Evolutionary conservation across 768 basidiomycete species (phyloP), one percentile per base, ranked within the genome.

Genomic region (Suillus brevipes): DNA sequence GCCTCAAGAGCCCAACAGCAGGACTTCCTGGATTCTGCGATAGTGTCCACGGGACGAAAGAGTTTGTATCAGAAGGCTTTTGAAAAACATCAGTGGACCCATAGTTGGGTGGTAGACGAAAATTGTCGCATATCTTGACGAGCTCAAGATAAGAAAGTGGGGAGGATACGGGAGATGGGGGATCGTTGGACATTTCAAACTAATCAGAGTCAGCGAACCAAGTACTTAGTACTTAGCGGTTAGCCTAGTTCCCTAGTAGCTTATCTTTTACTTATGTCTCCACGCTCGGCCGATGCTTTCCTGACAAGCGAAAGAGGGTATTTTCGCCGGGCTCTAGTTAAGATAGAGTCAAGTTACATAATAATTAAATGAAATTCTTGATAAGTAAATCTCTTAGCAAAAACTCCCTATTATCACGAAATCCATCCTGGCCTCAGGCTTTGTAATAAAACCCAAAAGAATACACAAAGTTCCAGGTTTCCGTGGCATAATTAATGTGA

Each of bases 81-180:
- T 78, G 70, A 3, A 72, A 68, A 59, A 70, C 70, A 59, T 76
- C 63, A 23, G 62, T 59, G 34, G 61, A 70, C 18, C 64, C 66
- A 64, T 64, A 71, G 63, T 65, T 73, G 72, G 64, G 67, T 76
- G 71, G 82, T 65, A 75, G 68, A 43, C 79, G 81, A 62, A 86
- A 87, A 75, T 95, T 95, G 75, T 95, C 87, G 81, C 91, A 93
- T 49, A 77, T 72, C 60, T 87, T 79, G 66, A 95, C 77, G 64
- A 95, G 72, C 31, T 89, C 83, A 31, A 94, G 82, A 69, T 89
- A 87, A 23, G 83, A 81, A 40, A 72, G 43, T 40, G 50, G 53
- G 20, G 58, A 42, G 28, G 58, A 59, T 31, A 28, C 58, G 25
- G 58, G 58, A 42, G 40, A 42, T 59, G 58, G 58, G 6, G 58